These are phyloP conservation scores for Rutstroemia sp. DNA, from an alignment of 2,329 filamentous ascomycete species.

Conservation along the genomic window DNA sequence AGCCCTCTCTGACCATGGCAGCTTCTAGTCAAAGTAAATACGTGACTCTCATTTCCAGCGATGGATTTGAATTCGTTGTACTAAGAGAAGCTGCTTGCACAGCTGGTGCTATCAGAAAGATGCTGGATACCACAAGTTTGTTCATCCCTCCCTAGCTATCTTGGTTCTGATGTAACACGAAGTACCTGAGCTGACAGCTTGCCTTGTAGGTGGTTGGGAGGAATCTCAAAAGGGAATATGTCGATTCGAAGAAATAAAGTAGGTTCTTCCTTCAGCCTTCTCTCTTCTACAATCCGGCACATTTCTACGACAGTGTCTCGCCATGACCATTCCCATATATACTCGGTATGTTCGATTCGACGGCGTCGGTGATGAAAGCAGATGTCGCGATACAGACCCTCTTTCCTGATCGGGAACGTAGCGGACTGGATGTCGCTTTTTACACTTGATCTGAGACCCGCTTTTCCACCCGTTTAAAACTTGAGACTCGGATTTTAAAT, in stretches of 20 bases:
- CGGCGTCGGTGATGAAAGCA: slow-evolving; percentile 28
- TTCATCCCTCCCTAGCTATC: slow-evolving; percentile 6
- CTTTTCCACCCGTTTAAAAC: slow-evolving; percentile 1
- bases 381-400: slow-evolving; percentile 28
- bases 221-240: slow-evolving; percentile 60
- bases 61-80: slow-evolving; percentile 71
- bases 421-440: slow-evolving; percentile 32
- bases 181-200: not conserved
- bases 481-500: not conserved
- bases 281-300: not conserved
- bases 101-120: slow-evolving; percentile 65
- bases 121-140: slow-evolving; percentile 61
- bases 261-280: slow-evolving; percentile 29
- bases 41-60: slow-evolving; percentile 67
- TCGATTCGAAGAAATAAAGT: slow-evolving; percentile 68
- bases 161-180: not conserved
- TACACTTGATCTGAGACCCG: slow-evolving; percentile 59
- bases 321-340: not conserved
- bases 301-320: not conserved
- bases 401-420: slow-evolving; percentile 18
- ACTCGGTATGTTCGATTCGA: not conserved
- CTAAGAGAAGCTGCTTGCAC: slow-evolving; percentile 62
- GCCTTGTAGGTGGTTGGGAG: slow-evolving; percentile 48
- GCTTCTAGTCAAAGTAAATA: slow-evolving; percentile 47
- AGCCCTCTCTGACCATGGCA: slow-evolving; percentile 8